Base-by-base conservation (phyloP, 2,329 filamentous ascomycete species). In the Exophiala sp. region DNA sequence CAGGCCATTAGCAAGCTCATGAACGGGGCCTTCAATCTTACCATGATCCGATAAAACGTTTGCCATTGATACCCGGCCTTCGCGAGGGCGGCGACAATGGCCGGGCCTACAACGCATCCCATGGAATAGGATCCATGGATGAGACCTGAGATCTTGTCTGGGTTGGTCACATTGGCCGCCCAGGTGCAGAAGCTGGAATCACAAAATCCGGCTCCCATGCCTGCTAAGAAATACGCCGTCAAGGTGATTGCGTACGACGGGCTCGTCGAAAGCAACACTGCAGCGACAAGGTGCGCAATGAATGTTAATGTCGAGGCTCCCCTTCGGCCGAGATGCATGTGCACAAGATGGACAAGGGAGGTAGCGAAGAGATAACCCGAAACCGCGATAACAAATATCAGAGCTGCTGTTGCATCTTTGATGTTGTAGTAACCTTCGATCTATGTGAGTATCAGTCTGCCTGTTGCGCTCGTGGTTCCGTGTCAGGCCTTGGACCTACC, bases 181-280 rank as follows among this genome's bases (percentile, higher is more conserved):
- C 74, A 77, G 1, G 75, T 72, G 47, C 72, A 76, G 68, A 72
- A 76, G 9, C 71, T 71, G 1, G 69, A 73, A 58, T 78, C 75
- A 0, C 76, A 50, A 2, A 77, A 55, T 0, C 73, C 75, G 0
- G 63, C 68, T 0, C 75, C 75, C 6, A 75, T 55, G 0, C 68
- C 70, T 1, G 68, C 67, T 0, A 69, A 43, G 1, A 64, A 64
- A 39, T 70, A 67, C 0, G 64, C 68, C 3, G 63, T 45, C 5
- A 75, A 49, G 2, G 73, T 54, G 0, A 69, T 21, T 1, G 58
- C 58, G 50, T 74, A 75, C 0, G 63, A 62, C 11, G 65, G 63
- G 7, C 66, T 67, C 12, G 59, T 16, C 1, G 67, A 66, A 3
- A 69, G 66, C 2, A 57, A 36, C 14, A 60, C 46, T 1, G 68